Evolutionary conservation across 768 basidiomycete genomes (phyloP).

Genomic region (Boletellus ananiceps): DNA sequence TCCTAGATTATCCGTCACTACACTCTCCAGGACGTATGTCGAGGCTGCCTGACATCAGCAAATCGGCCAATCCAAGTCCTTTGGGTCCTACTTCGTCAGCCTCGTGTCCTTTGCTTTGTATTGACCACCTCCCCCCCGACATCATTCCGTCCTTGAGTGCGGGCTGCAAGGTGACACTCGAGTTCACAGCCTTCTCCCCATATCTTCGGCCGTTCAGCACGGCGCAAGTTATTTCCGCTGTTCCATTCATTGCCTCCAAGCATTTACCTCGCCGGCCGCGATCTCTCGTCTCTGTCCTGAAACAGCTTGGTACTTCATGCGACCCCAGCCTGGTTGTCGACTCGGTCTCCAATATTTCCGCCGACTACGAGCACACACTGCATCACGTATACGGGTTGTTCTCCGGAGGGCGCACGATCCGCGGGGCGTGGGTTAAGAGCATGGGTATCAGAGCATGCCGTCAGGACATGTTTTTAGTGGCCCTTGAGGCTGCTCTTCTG

Average conservation of each 20-base stretch:
- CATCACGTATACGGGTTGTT: constrained; percentile 4
- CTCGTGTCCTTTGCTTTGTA: constrained; percentile 15
- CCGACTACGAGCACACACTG: constrained; percentile 23
- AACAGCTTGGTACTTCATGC: constrained; percentile 29
- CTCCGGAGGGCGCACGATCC: constrained; percentile 10
- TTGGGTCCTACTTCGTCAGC: constrained; percentile 6
- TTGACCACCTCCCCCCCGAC: constrained; percentile 17
- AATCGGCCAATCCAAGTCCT: constrained; percentile 3
- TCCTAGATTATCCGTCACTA: background rate
- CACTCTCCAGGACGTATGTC: background rate
- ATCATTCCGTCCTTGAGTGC: constrained; percentile 11
- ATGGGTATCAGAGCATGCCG: constrained; percentile 40
- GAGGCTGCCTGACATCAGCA: background rate
- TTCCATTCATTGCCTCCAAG: constrained; percentile 40
- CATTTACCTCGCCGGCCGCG: constrained; percentile 34
- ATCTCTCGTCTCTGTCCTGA: constrained; percentile 35
- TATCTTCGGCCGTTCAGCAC: constrained; percentile 33
- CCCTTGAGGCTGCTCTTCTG: constrained; percentile 52
- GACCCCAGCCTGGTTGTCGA: constrained; percentile 28
- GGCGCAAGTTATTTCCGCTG: constrained; percentile 37
- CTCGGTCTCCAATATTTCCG: constrained; percentile 39
- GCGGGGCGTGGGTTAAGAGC: constrained; percentile 8
- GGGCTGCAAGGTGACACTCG: constrained; percentile 24
- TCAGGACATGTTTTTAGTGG: constrained; percentile 41
- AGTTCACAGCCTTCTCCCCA: constrained; percentile 38